Evolutionary conservation across 108 stramenopile genomes (phyloP).

Genomic region (Aureococcus anophagefferens): DNA sequence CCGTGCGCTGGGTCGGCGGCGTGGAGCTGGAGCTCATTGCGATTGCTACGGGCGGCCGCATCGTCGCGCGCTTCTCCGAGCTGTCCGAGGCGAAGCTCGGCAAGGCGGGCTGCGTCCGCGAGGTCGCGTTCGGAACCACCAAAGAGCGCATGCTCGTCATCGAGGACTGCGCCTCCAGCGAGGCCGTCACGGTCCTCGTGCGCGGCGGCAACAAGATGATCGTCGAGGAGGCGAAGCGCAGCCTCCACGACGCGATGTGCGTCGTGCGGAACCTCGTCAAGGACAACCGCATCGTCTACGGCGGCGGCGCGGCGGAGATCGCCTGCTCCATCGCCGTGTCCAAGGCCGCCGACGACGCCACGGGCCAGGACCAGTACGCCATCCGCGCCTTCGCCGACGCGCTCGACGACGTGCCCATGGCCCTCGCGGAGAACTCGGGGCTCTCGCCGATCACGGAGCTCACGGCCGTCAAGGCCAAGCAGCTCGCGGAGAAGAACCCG

Average conservation of each 20-base stretch:
- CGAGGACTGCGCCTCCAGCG: constrained; percentile 85
- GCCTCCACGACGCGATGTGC: constrained; percentile 99
- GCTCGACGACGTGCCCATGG: constrained; percentile 95
- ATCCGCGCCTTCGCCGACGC: constrained; percentile 98
- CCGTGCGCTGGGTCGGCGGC: constrained; percentile 95
- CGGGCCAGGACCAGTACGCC: constrained; percentile 95
- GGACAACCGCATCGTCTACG: constrained; percentile 96
- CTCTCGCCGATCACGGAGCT: constrained; percentile 92
- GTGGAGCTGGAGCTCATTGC: constrained; percentile 99
- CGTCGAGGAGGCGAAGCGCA: constrained; percentile 99
- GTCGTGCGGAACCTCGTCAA: constrained; percentile 95
- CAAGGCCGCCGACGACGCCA: constrained; percentile 77
- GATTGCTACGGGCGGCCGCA: constrained; percentile 97
- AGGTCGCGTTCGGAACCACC: constrained; percentile 92
- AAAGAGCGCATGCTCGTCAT: constrained; percentile 69
- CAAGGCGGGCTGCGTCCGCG: constrained; percentile 74
- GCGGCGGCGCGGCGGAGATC: constrained; percentile 95
- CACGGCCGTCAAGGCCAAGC: constrained; percentile 82
- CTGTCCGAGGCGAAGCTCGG: constrained; percentile 88
- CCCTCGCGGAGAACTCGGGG: constrained; percentile 96
- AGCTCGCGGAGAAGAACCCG: constrained; percentile 74
- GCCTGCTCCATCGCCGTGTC: constrained; percentile 90
- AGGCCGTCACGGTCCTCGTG: constrained; percentile 92
- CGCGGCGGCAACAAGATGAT: constrained; percentile 98
- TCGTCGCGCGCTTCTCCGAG: constrained; percentile 93